Conservation (phyloP, 495 filamentous ascomycete species). For the Cryomyces minteri region DNA sequence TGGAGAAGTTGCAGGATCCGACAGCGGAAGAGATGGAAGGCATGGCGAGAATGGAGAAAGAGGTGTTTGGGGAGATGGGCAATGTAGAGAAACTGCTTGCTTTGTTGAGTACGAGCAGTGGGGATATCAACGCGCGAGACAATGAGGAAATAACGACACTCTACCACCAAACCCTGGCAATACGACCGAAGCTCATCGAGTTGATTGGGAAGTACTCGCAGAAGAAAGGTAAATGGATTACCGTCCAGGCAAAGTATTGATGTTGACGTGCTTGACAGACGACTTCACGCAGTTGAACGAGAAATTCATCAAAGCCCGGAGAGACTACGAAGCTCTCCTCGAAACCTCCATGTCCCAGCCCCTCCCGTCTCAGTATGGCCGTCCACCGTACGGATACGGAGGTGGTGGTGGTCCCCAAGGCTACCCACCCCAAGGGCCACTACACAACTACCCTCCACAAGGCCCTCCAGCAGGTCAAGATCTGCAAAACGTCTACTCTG, state of each 20-base stretch:
- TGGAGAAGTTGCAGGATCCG: slow-evolving; percentile 90
- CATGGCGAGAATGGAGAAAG: slow-evolving; percentile 92
- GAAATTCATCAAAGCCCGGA: slow-evolving; percentile 95
- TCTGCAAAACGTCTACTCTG: slow-evolving; percentile 11
- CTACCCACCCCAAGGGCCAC: slow-evolving; percentile 20
- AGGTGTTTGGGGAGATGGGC: slow-evolving; percentile 96
- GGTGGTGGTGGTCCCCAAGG: slow-evolving; percentile 17
- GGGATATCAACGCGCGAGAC: slow-evolving; percentile 61
- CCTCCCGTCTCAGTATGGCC: slow-evolving; percentile 14
- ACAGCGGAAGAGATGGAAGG: slow-evolving; percentile 87
- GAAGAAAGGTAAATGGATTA: slow-evolving; percentile 60
- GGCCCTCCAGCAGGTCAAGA: slow-evolving; percentile 9
- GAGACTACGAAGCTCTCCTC: slow-evolving; percentile 89
- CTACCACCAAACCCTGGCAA: slow-evolving; percentile 85
- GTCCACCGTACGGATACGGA: slow-evolving; percentile 18
- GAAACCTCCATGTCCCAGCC: slow-evolving; percentile 79
- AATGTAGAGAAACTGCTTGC: slow-evolving; percentile 96
- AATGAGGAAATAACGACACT: slow-evolving; percentile 35
- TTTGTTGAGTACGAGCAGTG: slow-evolving; percentile 85
- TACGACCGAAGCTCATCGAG: slow-evolving; percentile 92
- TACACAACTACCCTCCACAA: background rate
- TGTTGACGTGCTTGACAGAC: slow-evolving; percentile 33
- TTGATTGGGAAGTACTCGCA: slow-evolving; percentile 98
- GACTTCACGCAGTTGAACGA: slow-evolving; percentile 97
- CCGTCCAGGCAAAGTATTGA: slow-evolving; percentile 2